Evolutionary conservation across 1,284 basidiomycete genomes (phyloP).

Genomic region (Trichosporon inkin): DNA sequence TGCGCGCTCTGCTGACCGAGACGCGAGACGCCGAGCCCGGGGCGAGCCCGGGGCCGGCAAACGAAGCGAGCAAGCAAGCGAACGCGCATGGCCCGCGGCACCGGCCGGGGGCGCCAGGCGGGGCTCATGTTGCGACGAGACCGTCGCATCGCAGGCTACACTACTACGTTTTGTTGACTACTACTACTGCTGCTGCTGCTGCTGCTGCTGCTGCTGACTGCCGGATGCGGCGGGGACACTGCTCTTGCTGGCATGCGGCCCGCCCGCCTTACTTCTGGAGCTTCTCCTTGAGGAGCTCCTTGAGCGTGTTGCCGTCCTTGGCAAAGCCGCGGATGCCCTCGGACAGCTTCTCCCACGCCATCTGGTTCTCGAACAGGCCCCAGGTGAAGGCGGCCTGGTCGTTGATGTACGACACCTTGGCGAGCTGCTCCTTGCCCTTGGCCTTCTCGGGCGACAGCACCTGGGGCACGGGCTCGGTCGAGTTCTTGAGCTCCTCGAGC

Average conservation of each 20-base stretch:
- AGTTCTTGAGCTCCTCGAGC: conserved; percentile 87
- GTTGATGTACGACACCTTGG: conserved; percentile 83
- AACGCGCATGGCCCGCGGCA: too few species aligned
- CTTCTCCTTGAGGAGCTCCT: conserved; percentile 75
- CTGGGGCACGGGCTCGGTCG: conserved; percentile 71
- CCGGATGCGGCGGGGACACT: too few species aligned
- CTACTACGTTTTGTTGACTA: too few species aligned
- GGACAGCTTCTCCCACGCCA: conserved; percentile 92
- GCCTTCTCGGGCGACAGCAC: conserved; percentile 69
- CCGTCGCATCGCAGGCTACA: not conserved
- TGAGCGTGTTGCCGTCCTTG: conserved; percentile 87
- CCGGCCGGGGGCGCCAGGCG: too few species aligned
- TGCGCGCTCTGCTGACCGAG: too few species aligned
- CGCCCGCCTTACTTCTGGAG: conserved; percentile 51
- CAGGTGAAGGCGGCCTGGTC: conserved; percentile 95
- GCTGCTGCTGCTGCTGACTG: too few species aligned
- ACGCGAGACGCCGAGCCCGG: too few species aligned
- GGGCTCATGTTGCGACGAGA: not conserved
- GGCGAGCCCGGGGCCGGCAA: too few species aligned
- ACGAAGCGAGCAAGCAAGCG: too few species aligned
- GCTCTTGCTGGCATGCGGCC: too few species aligned
- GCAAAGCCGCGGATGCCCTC: conserved; percentile 98
- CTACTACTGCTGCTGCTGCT: too few species aligned
- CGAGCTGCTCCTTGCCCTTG: conserved; percentile 57
- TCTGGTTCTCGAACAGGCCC: conserved; percentile 81